Conservation (phyloP, 106 monocot species). For the Dactylorhiza incarnata region DNA sequence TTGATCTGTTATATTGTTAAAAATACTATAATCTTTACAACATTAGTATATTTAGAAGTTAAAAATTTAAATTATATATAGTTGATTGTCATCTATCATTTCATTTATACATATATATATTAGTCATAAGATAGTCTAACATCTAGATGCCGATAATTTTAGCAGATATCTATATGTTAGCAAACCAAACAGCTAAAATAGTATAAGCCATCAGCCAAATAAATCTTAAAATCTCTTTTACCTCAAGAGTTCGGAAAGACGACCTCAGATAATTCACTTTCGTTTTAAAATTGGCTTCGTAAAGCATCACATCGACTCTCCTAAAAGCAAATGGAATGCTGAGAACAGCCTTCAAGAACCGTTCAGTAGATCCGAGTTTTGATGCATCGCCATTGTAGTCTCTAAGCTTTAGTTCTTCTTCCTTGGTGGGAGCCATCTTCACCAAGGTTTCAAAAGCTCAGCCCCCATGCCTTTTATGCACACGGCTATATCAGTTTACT, state of each 20-base stretch:
- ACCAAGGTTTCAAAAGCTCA: slow-evolving; percentile 73
- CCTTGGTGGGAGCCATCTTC: slow-evolving; percentile 90
- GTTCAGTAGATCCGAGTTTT: slow-evolving; percentile 60
- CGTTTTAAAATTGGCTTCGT: slow-evolving; percentile 71
- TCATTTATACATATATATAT: no score
- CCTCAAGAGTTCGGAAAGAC: slow-evolving; percentile 65
- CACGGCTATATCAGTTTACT: no score
- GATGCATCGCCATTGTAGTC: slow-evolving; percentile 56
- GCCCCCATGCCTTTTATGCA: slow-evolving; percentile 54
- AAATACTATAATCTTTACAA: no score
- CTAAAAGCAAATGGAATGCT: slow-evolving; percentile 78
- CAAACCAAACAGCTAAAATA: not conserved
- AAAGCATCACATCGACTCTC: slow-evolving; percentile 80
- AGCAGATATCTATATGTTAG: no score
- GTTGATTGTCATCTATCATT: no score
- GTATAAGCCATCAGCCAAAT: not conserved
- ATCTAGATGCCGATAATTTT: no score
- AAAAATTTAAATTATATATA: no score
- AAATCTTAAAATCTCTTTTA: slow-evolving; percentile 14
- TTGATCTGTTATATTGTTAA: no score
- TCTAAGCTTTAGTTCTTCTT: slow-evolving; percentile 70
- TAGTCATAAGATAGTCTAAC: no score
- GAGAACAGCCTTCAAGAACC: slow-evolving; percentile 62
- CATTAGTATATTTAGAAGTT: no score
- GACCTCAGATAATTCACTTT: slow-evolving; percentile 57